Evolutionary conservation across 306 rosid genomes (phyloP), one percentile per base, ranked within the genome.

Genomic region (Comarum palustre): DNA sequence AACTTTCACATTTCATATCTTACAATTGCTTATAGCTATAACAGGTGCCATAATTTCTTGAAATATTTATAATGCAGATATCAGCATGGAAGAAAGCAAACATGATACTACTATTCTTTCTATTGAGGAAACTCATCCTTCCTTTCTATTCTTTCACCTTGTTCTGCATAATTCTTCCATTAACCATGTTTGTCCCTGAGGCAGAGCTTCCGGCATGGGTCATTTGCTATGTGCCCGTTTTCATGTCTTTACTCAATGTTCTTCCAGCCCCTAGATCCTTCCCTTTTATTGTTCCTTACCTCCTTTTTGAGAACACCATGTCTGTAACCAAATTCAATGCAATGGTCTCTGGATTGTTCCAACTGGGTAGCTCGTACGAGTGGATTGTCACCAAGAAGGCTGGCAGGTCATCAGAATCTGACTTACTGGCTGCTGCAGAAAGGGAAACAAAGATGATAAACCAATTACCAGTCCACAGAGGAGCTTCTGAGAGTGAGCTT

Each of bases 291-390:
- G 91, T 90, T 71, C 98, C 98, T 36, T 93, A 93, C 86, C 96
- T 93, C 71, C 89, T 93, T 47, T 93, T 93, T 20, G 96, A 93
- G 72, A 93, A 93, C 73, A 93, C 98, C 39, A 93, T 93, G 98
- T 93, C 98, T 5, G 98, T 93, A 50, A 93, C 97, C 81, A 93
- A 93, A 80, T 93, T 90, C 90, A 93, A 93, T 57, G 97, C 98
- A 64, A 89, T 93, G 98, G 82, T 93, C 22, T 90, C 98, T 69
- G 97, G 98, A 47, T 86, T 93, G 68, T 90, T 93, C 86, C 97
- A 90, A 84, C 41, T 93, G 79, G 97, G 96, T 8, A 93, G 98
- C 84, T 93, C 98, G 24, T 90, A 93, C 31, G 97, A 93, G 86
- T 93, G 98, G 98, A 60, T 85, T 73, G 96, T 93, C 66, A 93